Evolutionary conservation across 2,329 filamentous ascomycete species (phyloP), one percentile per base, ranked within the genome.

Genomic region (Fusarium dlaminii): DNA sequence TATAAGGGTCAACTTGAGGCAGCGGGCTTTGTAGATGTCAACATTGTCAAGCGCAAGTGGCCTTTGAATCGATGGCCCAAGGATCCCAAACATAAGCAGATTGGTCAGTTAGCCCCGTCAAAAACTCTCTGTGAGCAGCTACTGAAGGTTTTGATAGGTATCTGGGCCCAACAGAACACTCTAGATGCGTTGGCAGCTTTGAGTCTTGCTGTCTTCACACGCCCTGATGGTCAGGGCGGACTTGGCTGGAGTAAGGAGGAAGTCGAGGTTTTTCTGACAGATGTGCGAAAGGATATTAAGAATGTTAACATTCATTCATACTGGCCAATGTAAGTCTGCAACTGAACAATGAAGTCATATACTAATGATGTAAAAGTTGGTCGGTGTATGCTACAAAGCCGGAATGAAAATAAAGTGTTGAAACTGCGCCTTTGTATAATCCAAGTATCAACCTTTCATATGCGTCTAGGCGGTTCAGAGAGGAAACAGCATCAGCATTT

Each of bases 41-140:
- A 49, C 4, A 46, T 66, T 1, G 59, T 70, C 1, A 66, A 67
- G 51, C 51, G 46, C 9, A 67, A 66, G 32, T 75, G 72, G 72
- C 73, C 72, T 2, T 15, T 56, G 5, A 74, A 48, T 18, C 13
- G 22, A 1, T 74, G 61, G 65, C 58, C 72, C 2, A 65, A 69
- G n/a, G 68, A 72, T 37, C 51, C 51, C n/a, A 72, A 58, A 18
- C 57, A 72, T n/a, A 75, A 75, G 8, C 72, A 75, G 34, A 72
- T 75, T 7, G 72, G 72, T 70, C 0, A 32, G 29, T 24, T 11
- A 17, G 6, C n/a, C 15, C 14, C 0, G 1, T 17, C 7, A 7
- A n/a, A 1, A 42, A 5, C 1, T 24, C 3, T 9, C 3, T 17
- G 11, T 24, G 22, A 42, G 9, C n/a, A 42, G 22, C 14, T 42